phyloP scores from a whole-genome alignment of 306 rosid genomes.

The Lagenaria siceraria region DNA sequence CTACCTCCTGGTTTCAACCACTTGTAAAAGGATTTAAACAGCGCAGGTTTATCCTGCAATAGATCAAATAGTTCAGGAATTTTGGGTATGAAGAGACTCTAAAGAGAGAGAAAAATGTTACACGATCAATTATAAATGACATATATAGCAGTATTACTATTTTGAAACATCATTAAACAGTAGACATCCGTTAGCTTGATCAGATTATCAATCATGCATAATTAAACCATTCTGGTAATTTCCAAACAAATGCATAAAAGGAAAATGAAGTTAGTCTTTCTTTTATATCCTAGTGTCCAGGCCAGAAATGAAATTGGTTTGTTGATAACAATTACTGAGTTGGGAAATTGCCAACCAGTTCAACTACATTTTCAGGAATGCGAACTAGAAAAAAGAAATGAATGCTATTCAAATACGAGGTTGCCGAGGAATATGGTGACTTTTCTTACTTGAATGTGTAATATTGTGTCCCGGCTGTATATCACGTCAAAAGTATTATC shows the following conservation, averaged over 20 bases:
- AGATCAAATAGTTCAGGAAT: background rate
- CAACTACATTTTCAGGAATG: background rate
- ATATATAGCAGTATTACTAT: background rate
- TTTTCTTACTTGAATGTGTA: constrained; percentile 70
- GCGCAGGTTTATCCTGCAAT: constrained; percentile 65
- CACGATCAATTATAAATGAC: background rate
- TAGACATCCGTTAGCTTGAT: background rate
- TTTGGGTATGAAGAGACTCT: background rate
- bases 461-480: constrained; percentile 78
- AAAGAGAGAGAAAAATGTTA: background rate
- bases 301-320: too few species aligned
- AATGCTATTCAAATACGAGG: background rate
- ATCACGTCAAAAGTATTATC: constrained; percentile 66
- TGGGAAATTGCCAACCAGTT: background rate
- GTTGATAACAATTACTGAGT: background rate
- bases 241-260: background rate
- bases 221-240: background rate
- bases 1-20: constrained; percentile 98
- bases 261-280: background rate
- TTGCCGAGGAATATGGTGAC: background rate
- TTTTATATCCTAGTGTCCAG: too few species aligned
- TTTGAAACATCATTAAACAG: background rate
- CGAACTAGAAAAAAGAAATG: background rate
- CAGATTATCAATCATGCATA: background rate
- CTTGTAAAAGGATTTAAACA: constrained; percentile 61